Conservation (phyloP, 2,329 filamentous ascomycete species). For the Pseudopyricularia javanii region DNA sequence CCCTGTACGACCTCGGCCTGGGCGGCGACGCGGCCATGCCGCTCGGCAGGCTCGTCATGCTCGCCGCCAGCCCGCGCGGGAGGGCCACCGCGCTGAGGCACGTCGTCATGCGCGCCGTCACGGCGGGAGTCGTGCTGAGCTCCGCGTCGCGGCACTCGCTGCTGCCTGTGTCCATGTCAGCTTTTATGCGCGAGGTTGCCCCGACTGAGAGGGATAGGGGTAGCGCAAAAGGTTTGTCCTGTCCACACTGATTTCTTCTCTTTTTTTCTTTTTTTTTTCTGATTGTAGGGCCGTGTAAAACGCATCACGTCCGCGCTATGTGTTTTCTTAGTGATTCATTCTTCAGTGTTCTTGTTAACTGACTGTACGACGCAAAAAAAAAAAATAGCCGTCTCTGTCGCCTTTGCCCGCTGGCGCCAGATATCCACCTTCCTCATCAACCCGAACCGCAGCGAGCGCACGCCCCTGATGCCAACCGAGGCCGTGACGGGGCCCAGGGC, state of each 20-base stretch:
- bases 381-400: conserved; percentile 14
- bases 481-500: conserved; percentile 18
- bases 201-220: conserved; percentile 12
- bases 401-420: conserved; percentile 27
- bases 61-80: conserved; percentile 19
- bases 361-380: not conserved
- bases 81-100: conserved; percentile 22
- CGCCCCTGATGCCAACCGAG: conserved; percentile 17
- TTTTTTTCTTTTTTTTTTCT: not conserved
- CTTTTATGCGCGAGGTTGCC: conserved; percentile 17
- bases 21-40: conserved; percentile 5
- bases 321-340: not conserved
- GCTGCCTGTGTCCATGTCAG: conserved; percentile 20
- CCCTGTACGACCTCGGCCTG: conserved; percentile 16
- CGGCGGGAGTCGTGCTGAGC: conserved; percentile 19
- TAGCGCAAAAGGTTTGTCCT: conserved; percentile 9
- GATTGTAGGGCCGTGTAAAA: too few species aligned
- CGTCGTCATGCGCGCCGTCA: conserved; percentile 21
- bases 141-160: conserved; percentile 18
- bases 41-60: conserved; percentile 10
- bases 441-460: conserved; percentile 21
- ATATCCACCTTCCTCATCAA: conserved; percentile 29
- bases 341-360: not conserved
- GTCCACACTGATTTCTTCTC: too few species aligned
- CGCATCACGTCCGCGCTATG: too few species aligned